A percentile compares a stretch with the other conserved stretches of the same genome.
phyloP scores from a whole-genome alignment of 176 grass and related monocot genomes.

The Paspalum notatum region DNA sequence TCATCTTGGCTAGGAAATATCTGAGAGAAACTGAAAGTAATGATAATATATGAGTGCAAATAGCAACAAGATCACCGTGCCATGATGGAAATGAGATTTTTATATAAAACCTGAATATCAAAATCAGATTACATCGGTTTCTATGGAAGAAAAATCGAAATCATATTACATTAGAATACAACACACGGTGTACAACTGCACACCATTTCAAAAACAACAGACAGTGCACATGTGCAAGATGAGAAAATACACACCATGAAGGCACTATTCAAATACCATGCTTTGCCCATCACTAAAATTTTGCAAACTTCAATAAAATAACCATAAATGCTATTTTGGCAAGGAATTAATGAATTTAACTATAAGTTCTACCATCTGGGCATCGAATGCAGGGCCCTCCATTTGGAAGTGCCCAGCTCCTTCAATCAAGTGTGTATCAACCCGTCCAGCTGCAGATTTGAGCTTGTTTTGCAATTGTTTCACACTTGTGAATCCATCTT shows the following conservation, averaged over 20 bases:
- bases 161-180: conserved; percentile 35
- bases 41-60: background rate
- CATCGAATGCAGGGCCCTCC: conserved; percentile 93
- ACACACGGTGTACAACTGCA: conserved; percentile 34
- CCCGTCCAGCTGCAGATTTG: conserved; percentile 65
- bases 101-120: background rate
- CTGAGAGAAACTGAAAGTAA: conserved; percentile 4
- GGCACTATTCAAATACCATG: conserved; percentile 27
- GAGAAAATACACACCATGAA: conserved; percentile 37
- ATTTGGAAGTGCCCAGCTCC: conserved; percentile 91
- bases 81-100: background rate
- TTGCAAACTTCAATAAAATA: background rate
- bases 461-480: conserved; percentile 91
- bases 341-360: conserved; percentile 72
- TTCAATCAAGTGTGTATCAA: conserved; percentile 86
- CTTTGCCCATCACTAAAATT: conserved; percentile 1
- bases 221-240: conserved; percentile 31
- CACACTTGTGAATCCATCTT: conserved; percentile 92
- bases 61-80: background rate
- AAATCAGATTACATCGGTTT: conserved; percentile 8
- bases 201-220: conserved; percentile 11
- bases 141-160: background rate
- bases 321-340: conserved; percentile 40
- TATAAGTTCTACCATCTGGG: conserved; percentile 75
- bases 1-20: conserved; percentile 1